Evolutionary conservation across 768 basidiomycete genomes (phyloP), one percentile per base, ranked within the genome.

Genomic region (Neoboletus subvelutipes): DNA sequence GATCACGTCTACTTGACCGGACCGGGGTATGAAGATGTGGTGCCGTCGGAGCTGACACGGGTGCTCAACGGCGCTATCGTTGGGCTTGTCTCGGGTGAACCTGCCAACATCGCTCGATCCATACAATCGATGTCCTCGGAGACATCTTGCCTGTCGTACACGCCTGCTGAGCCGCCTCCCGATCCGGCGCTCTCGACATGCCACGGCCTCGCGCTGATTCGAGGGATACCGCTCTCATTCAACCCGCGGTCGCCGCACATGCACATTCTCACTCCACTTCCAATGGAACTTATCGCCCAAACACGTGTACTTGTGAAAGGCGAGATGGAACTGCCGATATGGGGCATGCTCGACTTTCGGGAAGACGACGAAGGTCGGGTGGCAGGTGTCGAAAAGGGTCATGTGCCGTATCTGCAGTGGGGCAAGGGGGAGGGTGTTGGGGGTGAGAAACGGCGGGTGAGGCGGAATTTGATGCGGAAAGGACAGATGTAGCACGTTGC

Each of bases 391-490:
- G 79, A 80, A 15, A 83, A 77, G 65, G 82, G 78, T 8, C 83
- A 74, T 4, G 79, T 85, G 20, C 86, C 94, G n/a, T 96, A 83
- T 73, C 71, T 96, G 68, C 87, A 87, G 63, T 88, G 86, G 85
- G 86, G 87, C 0, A 85, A 82, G 60, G 80, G 79, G 0, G 85
- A 82, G 45, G 90, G 87, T 2, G 71, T 87, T 11, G 94, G 93
- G 3, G 84, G 79, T 11, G 90, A 88, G 60, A 83, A 79, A 64
- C 79, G 86, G 69, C 76, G 85, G 42, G 85, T 92, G 45, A 80
- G 94, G 69, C 79, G 93, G 67, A 96, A 96, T 74, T 71, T 97
- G 68, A 92, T 94, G 92, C 77, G 94, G 26, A 83, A 83, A 61
- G 86, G 83, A 8, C 91, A 93, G 71, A 80, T 82, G 80, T 88